These are phyloP conservation scores for Ophiostoma sp. DNA, from an alignment of 2,329 filamentous ascomycete genomes.

Conservation along the genomic window DNA sequence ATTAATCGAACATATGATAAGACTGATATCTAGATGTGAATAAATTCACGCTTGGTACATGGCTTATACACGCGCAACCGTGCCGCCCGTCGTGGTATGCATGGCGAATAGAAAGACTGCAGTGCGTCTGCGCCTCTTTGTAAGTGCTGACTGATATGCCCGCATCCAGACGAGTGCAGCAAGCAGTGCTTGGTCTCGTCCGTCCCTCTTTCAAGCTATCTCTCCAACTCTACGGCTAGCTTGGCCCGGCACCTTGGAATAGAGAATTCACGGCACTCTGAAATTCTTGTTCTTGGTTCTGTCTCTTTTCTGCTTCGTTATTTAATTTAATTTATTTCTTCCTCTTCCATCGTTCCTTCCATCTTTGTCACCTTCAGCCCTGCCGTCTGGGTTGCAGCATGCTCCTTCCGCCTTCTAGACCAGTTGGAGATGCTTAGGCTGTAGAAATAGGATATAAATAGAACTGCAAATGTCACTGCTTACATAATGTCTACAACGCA, in stretches of 20 bases:
- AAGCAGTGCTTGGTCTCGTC: not conserved
- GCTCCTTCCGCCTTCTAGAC: not conserved
- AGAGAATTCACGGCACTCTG: too few species aligned
- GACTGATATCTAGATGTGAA: not conserved
- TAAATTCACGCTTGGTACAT: not conserved
- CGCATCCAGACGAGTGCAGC: not conserved
- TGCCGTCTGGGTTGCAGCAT: not conserved
- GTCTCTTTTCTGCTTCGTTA: not conserved
- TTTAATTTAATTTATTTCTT: not conserved
- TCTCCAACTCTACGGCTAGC: not conserved
- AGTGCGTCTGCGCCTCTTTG: not conserved
- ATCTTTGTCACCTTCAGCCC: not conserved
- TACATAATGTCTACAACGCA: not conserved
- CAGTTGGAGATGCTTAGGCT: not conserved
- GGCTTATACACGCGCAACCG: not conserved
- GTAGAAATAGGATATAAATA: not conserved
- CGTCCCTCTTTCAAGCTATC: not conserved
- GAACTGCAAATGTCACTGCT: not conserved
- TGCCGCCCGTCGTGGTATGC: not conserved
- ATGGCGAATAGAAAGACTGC: not conserved
- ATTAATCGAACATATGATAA: not conserved
- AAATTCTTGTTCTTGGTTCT: not conserved
- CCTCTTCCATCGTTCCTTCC: slow-evolving; percentile 2
- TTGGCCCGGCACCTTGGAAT: not conserved
- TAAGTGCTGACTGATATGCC: not conserved